Percentiles rank a stretch among this genome's conserved stretches.
phyloP scores from a whole-genome alignment of 192 early-diverging fungal genomes.

The Backusella liffmaniae region DNA sequence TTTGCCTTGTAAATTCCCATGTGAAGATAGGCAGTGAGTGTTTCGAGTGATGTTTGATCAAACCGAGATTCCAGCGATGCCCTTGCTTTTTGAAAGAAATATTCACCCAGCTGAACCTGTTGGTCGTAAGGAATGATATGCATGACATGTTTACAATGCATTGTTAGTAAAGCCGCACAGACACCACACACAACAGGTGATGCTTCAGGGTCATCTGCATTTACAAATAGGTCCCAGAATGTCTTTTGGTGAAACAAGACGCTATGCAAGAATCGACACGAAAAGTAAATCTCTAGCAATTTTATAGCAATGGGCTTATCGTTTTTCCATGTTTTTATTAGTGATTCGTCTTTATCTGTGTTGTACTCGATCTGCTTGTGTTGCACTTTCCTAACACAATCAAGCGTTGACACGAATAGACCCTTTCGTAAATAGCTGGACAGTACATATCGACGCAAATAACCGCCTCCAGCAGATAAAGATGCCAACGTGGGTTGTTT shows the following conservation, averaged over 20 bases:
- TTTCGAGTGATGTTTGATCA: constrained; percentile 18
- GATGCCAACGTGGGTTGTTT: background rate
- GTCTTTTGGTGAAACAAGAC: constrained; percentile 12
- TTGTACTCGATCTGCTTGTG: background rate
- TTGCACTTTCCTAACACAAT: background rate
- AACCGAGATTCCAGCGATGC: background rate
- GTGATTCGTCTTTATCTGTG: background rate
- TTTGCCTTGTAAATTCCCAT: constrained; percentile 17
- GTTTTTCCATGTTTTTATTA: background rate
- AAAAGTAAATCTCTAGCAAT: constrained; percentile 9
- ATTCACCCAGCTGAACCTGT: background rate
- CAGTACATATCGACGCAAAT: background rate
- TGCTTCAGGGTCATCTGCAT: background rate
- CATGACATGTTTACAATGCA: constrained; percentile 20
- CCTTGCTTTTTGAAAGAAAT: constrained; percentile 15
- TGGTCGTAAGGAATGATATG: constrained; percentile 5
- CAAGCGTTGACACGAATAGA: background rate
- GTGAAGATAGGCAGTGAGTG: background rate
- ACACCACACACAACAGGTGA: constrained; percentile 21
- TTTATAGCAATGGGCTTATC: background rate
- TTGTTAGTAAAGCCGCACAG: constrained; percentile 18
- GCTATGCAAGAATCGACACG: constrained; percentile 4
- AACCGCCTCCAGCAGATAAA: background rate
- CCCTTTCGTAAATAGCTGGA: constrained; percentile 8
- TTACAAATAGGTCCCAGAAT: constrained; percentile 18